phyloP scores from a whole-genome alignment of 352 stramenopile species.

The Lagenidium sp. region DNA sequence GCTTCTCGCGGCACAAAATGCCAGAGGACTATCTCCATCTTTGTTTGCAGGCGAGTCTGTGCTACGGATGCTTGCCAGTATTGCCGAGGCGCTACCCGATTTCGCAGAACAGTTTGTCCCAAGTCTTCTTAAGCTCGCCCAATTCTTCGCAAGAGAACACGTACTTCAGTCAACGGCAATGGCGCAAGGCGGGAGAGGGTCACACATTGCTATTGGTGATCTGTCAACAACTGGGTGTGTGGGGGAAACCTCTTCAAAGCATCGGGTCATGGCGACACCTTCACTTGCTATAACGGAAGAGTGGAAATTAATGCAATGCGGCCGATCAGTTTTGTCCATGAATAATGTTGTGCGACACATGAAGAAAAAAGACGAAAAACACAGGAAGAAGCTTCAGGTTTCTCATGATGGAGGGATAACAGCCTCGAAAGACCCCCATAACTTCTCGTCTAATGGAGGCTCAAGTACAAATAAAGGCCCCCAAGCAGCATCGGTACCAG shows the following conservation, averaged over 20 bases:
- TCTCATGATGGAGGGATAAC: too few species aligned
- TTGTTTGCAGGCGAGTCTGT: slow-evolving; percentile 64
- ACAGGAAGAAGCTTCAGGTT: too few species aligned
- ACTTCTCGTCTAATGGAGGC: too few species aligned
- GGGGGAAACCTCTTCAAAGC: slow-evolving; percentile 60
- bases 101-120: slow-evolving; percentile 76
- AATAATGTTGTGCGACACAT: slow-evolving; percentile 73
- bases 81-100: slow-evolving; percentile 49
- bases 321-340: slow-evolving; percentile 64
- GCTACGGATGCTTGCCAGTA: slow-evolving; percentile 50
- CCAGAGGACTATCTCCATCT: slow-evolving; percentile 19
- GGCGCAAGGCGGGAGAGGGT: not conserved
- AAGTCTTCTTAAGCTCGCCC: slow-evolving; percentile 71
- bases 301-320: slow-evolving; percentile 63
- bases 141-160: slow-evolving; percentile 80
- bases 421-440: too few species aligned
- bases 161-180: slow-evolving; percentile 21
- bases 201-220: too few species aligned
- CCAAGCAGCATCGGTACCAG: slow-evolving; percentile 1
- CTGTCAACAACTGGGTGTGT: too few species aligned
- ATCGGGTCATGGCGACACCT: slow-evolving; percentile 84
- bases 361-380: slow-evolving; percentile 49
- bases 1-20: not conserved
- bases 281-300: slow-evolving; percentile 78
- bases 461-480: too few species aligned